phyloP scores from a whole-genome alignment of 2,329 filamentous ascomycete species.

The Lecanicillium sp. region DNA sequence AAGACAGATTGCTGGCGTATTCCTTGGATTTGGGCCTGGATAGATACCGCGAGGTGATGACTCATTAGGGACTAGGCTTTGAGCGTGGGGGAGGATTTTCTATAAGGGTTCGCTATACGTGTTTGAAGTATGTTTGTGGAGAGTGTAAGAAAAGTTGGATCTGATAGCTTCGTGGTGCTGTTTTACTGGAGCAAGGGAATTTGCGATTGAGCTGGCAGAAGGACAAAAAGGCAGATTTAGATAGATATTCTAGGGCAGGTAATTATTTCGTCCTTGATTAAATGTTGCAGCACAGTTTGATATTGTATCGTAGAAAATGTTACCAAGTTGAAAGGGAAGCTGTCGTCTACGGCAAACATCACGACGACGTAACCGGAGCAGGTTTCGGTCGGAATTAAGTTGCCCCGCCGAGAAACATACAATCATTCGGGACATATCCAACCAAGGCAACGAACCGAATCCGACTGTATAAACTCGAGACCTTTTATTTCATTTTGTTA shows the following conservation, averaged over 20 bases:
- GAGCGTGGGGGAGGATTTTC: background rate
- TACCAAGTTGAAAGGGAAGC: no score
- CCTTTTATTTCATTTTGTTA: background rate
- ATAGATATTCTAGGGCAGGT: background rate
- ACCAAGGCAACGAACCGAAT: no score
- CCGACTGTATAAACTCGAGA: background rate
- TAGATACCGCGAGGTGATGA: slow-evolving; percentile 60
- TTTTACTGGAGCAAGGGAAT: background rate
- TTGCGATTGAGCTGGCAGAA: no score
- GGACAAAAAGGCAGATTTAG: no score
- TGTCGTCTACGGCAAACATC: no score
- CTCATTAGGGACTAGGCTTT: slow-evolving; percentile 18
- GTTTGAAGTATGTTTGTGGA: background rate
- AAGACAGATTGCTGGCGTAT: slow-evolving; percentile 63
- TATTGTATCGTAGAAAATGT: no score
- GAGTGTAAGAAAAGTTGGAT: no score
- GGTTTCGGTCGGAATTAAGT: no score
- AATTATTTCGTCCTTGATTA: background rate
- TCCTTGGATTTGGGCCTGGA: slow-evolving; percentile 60
- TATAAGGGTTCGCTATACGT: background rate
- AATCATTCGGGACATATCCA: no score
- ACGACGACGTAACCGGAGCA: no score
- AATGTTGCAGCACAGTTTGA: background rate
- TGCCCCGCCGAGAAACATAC: no score
- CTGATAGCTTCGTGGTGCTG: background rate